A percentile compares a stretch with the other conserved stretches of the same genome.
Conservation (phyloP, 1,284 basidiomycete genomes). For the Boletus smithii region DNA sequence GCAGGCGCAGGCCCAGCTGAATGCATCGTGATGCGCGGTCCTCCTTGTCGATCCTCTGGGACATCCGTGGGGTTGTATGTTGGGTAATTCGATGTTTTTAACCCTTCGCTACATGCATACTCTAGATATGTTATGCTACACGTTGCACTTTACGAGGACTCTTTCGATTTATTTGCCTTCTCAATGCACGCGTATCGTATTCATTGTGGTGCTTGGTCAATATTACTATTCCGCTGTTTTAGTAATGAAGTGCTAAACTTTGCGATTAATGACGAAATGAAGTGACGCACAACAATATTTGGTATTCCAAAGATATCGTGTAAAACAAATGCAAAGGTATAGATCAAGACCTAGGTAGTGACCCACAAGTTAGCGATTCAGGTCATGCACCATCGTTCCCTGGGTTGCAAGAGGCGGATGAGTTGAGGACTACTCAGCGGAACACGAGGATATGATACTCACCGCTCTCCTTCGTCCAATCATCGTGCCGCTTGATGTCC, state of each 20-base stretch:
- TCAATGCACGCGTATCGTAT: slow-evolving; percentile 19
- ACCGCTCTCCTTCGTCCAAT: slow-evolving; percentile 91
- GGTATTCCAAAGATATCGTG: no score
- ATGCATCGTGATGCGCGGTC: slow-evolving; percentile 11
- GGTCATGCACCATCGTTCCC: slow-evolving; percentile 45
- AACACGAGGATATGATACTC: slow-evolving; percentile 17
- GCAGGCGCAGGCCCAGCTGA: slow-evolving; percentile 39
- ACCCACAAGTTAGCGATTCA: no score
- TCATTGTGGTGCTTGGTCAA: slow-evolving; percentile 15
- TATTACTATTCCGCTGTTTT: slow-evolving; percentile 12
- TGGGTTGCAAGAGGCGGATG: slow-evolving; percentile 12
- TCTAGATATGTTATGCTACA: slow-evolving; percentile 22
- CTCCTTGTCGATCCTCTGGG: neutral
- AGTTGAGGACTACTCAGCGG: neutral
- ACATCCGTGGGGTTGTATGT: neutral
- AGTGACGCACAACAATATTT: no score
- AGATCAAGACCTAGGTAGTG: no score
- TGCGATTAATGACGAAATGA: neutral
- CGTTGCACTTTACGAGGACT: slow-evolving; percentile 3
- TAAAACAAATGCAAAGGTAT: slow-evolving; percentile 17
- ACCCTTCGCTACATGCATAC: slow-evolving; percentile 2
- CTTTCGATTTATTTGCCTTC: slow-evolving; percentile 4
- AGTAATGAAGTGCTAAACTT: slow-evolving; percentile 5
- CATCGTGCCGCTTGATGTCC: slow-evolving; percentile 88
- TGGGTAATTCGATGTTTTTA: slow-evolving; percentile 1